Evolutionary conservation across 2,329 filamentous ascomycete species (phyloP).

Genomic region (Colletotrichum chrysophilum): DNA sequence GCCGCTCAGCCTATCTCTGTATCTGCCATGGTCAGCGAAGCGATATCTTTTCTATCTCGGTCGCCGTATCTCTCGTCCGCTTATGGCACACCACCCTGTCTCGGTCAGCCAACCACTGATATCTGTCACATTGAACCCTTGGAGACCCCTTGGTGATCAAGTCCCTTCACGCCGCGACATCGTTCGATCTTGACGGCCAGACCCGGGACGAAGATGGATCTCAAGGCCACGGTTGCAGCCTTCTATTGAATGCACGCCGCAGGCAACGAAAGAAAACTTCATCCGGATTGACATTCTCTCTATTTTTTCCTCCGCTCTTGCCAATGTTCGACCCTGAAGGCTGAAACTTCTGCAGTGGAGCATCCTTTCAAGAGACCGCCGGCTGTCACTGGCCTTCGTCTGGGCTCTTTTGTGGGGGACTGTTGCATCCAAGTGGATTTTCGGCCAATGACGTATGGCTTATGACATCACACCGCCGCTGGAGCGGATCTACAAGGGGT

Average conservation of each 20-base stretch:
- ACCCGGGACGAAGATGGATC: background rate
- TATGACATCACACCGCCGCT: constrained; percentile 21
- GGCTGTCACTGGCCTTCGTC: background rate
- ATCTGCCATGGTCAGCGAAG: background rate
- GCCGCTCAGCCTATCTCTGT: background rate
- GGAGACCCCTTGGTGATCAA: background rate
- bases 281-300: constrained; percentile 4
- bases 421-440: constrained; percentile 1
- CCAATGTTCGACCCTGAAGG: background rate
- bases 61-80: constrained; percentile 5
- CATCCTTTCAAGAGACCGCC: background rate
- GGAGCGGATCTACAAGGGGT: background rate
- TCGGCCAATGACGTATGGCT: constrained; percentile 11
- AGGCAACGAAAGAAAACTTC: background rate
- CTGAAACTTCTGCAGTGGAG: constrained; percentile 20
- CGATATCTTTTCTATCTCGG: background rate
- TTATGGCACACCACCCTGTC: background rate
- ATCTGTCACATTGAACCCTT: background rate
- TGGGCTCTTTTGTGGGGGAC: background rate
- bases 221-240: background rate
- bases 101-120: background rate
- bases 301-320: background rate
- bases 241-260: background rate
- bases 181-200: constrained; percentile 7
- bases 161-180: background rate